Evolutionary conservation across 495 filamentous ascomycete species (phyloP), one percentile per base, ranked within the genome.

Genomic region (Bombardia bombarda): DNA sequence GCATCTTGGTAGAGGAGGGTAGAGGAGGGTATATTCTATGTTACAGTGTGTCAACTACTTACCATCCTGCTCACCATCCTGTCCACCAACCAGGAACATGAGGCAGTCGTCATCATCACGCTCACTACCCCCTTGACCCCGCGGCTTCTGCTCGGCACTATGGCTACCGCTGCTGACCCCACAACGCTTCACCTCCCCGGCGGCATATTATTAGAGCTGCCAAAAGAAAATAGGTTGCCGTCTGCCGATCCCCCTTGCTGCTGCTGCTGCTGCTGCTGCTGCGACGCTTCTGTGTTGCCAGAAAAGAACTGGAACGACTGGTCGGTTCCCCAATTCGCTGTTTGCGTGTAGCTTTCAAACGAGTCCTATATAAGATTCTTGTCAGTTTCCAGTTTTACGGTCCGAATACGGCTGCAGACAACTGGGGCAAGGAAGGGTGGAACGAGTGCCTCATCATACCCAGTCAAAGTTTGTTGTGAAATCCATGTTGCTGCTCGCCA

Each of bases 391-490:
- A n/a, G n/a, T n/a, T n/a, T n/a, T n/a, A 37, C 18, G 38, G 6
- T 25, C 40, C 33, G 32, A 33, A 13, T 33, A 14, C n/a, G n/a
- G n/a, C n/a, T n/a, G n/a, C n/a, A n/a, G n/a, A 2, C 2, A 8
- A 34, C 4, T 19, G 12, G 20, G 4, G 9, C 1, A 20, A 22
- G 13, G 26, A 23, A 21, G 14, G 17, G 33, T 28, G 10, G 31
- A 19, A 18, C 24, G 6, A 32, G 13, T 14, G 8, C 23, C 6
- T 35, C n/a, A 19, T 58, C 80, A 64, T 68, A 90, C 86, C 86
- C 86, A 92, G 55, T 90, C 86, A 52, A 90, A 74, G 49, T 83
- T 86, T 20, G 58, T 40, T 46, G 58, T 45, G 3, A 80, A 76
- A 25, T 70, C 69, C 22, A 70, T 47, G 18, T 45, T 60, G 28